A percentile compares a stretch with the other conserved stretches of the same genome.
phyloP scores from a whole-genome alignment of 176 grass and related monocot species.

The Hordeum vulgare region MorexV3_pseudomolecules_assembly NC_058524.1:3236264-3236763 shows the following conservation, averaged over 20 bases:
- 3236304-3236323: slow-evolving; percentile 60
- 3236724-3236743: slow-evolving; percentile 66
- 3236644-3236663: slow-evolving; percentile 73
- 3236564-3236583: slow-evolving; percentile 60
- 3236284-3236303: slow-evolving; percentile 74
- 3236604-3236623: slow-evolving; percentile 75
- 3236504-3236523: slow-evolving; percentile 50
- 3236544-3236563: slow-evolving; percentile 56
- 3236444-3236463: slow-evolving; percentile 77
- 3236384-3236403: slow-evolving; percentile 45
- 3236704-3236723: slow-evolving; percentile 79
- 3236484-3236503: slow-evolving; percentile 71
- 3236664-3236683: slow-evolving; percentile 83
- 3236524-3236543: slow-evolving; percentile 27
- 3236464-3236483: slow-evolving; percentile 57
- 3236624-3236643: slow-evolving; percentile 57
- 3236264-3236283: slow-evolving; percentile 68
- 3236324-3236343: slow-evolving; percentile 72
- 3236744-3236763: slow-evolving; percentile 73
- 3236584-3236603: slow-evolving; percentile 49
- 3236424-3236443: slow-evolving; percentile 71
- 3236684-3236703: slow-evolving; percentile 36
- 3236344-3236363: slow-evolving; percentile 70
- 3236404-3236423: slow-evolving; percentile 61
- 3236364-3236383: slow-evolving; percentile 60